Percentiles rank a stretch among this genome's conserved stretches.
Evolutionary conservation across 2,329 filamentous ascomycete species (phyloP).

Genomic region (Penicillium olsonii): DNA sequence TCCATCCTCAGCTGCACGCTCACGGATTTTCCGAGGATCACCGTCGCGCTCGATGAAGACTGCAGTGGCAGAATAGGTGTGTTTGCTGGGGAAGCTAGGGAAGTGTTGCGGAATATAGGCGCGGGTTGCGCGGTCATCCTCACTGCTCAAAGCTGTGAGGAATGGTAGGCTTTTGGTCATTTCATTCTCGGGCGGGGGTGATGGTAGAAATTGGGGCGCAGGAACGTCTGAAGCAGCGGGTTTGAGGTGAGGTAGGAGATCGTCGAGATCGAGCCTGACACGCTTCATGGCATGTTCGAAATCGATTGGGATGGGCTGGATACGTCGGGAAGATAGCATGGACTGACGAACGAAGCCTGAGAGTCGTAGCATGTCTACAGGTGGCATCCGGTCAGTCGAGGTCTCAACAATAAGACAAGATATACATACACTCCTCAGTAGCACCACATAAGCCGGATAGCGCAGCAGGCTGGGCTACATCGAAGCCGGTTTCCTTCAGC

Average conservation of each 20-base stretch:
- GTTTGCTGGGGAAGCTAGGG: constrained; percentile 63
- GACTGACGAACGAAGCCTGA: constrained; percentile 56
- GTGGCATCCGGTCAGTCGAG: constrained; percentile 21
- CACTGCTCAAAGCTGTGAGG: constrained; percentile 54
- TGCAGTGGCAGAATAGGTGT: constrained; percentile 63
- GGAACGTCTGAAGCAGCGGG: constrained; percentile 22
- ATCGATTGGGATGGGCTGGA: constrained; percentile 59
- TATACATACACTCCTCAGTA: constrained; percentile 60
- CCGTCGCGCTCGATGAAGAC: constrained; percentile 61
- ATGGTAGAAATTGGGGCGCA: constrained; percentile 36
- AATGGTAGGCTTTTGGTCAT: constrained; percentile 42
- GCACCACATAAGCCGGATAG: constrained; percentile 58
- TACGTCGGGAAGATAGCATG: constrained; percentile 60
- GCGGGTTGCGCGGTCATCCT: constrained; percentile 48
- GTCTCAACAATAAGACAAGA: constrained; percentile 1
- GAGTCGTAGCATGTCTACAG: constrained; percentile 57
- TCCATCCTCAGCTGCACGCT: constrained; percentile 66
- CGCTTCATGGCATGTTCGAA: constrained; percentile 52
- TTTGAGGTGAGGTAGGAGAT: constrained; percentile 38
- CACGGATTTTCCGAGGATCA: constrained; percentile 61
- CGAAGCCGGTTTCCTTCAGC: constrained; percentile 56
- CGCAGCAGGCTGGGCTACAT: constrained; percentile 56
- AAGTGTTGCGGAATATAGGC: constrained; percentile 62
- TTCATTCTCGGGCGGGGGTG: constrained; percentile 44
- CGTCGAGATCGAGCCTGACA: constrained; percentile 31